Evolutionary conservation across 495 filamentous ascomycete species (phyloP).

Genomic region (Neurospora hispaniola): DNA sequence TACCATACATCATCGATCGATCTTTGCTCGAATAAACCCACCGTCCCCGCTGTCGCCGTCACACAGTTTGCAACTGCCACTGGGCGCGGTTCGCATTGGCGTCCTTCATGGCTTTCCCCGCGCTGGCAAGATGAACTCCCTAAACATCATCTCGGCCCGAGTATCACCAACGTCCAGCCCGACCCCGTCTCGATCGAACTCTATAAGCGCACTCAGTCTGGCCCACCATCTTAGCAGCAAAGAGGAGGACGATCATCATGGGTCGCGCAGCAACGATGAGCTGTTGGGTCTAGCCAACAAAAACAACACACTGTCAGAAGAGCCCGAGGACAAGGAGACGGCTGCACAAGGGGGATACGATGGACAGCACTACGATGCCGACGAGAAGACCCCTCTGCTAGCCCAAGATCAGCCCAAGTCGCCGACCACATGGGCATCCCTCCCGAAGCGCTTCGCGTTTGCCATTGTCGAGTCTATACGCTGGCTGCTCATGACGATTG

Average conservation of each 20-base stretch:
- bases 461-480: slow-evolving; percentile 55
- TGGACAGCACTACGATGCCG: slow-evolving; percentile 14
- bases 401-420: slow-evolving; percentile 23
- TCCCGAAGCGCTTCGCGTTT: slow-evolving; percentile 48
- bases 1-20: background rate
- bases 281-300: slow-evolving; percentile 20
- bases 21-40: background rate
- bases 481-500: slow-evolving; percentile 66
- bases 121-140: slow-evolving; percentile 78
- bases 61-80: background rate
- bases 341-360: background rate
- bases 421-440: slow-evolving; percentile 32
- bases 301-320: slow-evolving; percentile 21
- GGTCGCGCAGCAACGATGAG: background rate
- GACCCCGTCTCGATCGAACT: slow-evolving; percentile 53
- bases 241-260: slow-evolving; percentile 26
- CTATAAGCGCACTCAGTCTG: slow-evolving; percentile 45
- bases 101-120: slow-evolving; percentile 27
- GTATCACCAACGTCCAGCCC: slow-evolving; percentile 51
- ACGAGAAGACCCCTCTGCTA: slow-evolving; percentile 63
- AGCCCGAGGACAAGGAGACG: slow-evolving; percentile 19
- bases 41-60: background rate
- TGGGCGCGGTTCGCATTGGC: slow-evolving; percentile 13
- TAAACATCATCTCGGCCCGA: slow-evolving; percentile 87
- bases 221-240: slow-evolving; percentile 26